Evolutionary conservation across 768 basidiomycete species (phyloP).

Genomic region (Suillus alpinus): DNA sequence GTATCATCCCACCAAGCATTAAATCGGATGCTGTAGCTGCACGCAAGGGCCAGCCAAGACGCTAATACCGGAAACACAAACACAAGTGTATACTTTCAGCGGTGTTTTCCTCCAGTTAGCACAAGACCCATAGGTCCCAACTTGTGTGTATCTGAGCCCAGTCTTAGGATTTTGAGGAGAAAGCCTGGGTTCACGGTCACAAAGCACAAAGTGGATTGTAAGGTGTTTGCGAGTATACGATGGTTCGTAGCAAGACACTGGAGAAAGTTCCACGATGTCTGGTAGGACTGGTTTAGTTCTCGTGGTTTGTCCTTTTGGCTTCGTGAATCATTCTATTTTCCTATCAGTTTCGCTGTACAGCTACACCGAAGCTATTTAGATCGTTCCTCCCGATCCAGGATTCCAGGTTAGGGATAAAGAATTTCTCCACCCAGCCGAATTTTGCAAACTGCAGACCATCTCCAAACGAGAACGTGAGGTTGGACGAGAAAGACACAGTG

Average conservation of each 20-base stretch:
- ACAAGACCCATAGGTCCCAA: no score
- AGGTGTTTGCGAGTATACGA: background rate
- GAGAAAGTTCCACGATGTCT: background rate
- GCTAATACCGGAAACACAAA: background rate
- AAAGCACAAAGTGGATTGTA: background rate
- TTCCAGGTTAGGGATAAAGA: no score
- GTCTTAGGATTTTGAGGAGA: background rate
- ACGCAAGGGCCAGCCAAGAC: background rate
- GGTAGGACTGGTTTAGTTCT: background rate
- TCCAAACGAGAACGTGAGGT: conserved; percentile 49
- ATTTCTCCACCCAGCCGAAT: no score
- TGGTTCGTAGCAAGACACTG: background rate
- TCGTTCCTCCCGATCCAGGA: no score
- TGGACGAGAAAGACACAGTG: conserved; percentile 32
- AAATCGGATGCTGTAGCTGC: background rate
- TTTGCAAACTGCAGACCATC: conserved; percentile 48
- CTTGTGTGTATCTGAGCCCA: background rate
- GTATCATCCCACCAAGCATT: no score
- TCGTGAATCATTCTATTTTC: background rate
- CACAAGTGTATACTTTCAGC: no score
- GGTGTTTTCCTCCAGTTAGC: no score
- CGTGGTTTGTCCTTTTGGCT: background rate
- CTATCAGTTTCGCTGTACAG: background rate
- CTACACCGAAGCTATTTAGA: no score
- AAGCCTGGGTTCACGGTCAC: background rate